A percentile compares a stretch with the other conserved stretches of the same genome.
phyloP scores from a whole-genome alignment of 2,329 filamentous ascomycete genomes.

The Pestalotiopsis sp. region DNA sequence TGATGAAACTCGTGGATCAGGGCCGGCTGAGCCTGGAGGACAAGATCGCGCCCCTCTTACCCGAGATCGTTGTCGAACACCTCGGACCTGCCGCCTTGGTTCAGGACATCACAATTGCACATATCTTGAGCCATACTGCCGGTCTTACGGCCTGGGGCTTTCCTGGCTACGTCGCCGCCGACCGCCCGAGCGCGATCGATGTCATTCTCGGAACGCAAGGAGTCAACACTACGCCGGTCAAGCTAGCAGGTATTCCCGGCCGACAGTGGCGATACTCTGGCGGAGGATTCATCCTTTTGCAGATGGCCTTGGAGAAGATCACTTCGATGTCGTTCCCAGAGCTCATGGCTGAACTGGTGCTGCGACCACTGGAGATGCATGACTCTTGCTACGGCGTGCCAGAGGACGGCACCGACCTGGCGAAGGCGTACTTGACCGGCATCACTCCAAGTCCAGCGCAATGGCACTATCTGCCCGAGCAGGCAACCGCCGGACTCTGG shows the following conservation, averaged over 20 bases:
- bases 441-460: background rate
- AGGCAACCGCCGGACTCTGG: constrained; percentile 10
- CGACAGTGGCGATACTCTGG: constrained; percentile 8
- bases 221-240: background rate
- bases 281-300: constrained; percentile 3
- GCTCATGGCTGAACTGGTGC: constrained; percentile 8
- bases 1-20: constrained; percentile 8
- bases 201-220: background rate
- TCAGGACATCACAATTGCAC: constrained; percentile 4
- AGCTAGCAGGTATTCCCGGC: background rate
- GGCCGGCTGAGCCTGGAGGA: constrained; percentile 5
- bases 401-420: background rate
- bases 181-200: background rate
- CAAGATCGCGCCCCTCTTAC: constrained; percentile 4
- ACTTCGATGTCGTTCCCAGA: background rate
- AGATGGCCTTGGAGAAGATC: constrained; percentile 7
- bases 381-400: constrained; percentile 5
- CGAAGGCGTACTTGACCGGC: constrained; percentile 1
- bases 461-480: constrained; percentile 8
- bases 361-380: constrained; percentile 10
- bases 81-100: constrained; percentile 8
- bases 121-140: constrained; percentile 9
- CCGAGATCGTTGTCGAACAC: background rate
- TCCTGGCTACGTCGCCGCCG: background rate
- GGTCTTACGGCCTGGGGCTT: background rate